Evolutionary conservation across 106 monocot species (phyloP).

Genomic region (Dendrobium officinale): DNA sequence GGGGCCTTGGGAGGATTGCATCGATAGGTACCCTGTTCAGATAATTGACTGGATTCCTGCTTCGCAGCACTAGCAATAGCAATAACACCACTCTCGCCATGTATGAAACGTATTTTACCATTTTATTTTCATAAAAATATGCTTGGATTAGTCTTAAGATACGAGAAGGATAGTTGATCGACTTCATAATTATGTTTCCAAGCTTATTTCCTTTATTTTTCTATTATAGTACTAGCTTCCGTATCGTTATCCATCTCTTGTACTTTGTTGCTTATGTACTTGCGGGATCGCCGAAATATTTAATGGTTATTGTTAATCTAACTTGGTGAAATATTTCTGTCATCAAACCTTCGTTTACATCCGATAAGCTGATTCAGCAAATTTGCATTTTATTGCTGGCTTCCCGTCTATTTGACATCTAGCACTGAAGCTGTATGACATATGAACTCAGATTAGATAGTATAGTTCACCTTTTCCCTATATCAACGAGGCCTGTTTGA

Average conservation of each 20-base stretch:
- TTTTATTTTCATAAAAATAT: neutral
- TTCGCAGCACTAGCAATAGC: conserved; percentile 2
- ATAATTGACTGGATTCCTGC: conserved; percentile 41
- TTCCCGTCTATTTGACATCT: too few species aligned
- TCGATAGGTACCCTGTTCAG: conserved; percentile 45
- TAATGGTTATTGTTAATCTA: neutral
- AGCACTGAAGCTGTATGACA: neutral
- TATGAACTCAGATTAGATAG: neutral
- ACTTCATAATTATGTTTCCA: neutral
- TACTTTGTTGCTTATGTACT: neutral
- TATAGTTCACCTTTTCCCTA: neutral
- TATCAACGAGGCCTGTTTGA: neutral
- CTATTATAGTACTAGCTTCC: neutral
- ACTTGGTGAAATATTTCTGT: neutral
- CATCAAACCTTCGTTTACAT: neutral
- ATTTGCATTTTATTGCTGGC: neutral
- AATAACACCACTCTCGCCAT: neutral
- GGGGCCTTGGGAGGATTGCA: conserved; percentile 60
- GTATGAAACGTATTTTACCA: neutral
- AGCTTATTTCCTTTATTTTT: neutral
- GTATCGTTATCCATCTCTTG: neutral
- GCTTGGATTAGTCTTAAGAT: neutral
- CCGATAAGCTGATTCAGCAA: neutral
- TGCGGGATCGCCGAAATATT: neutral
- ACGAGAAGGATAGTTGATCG: neutral